Conservation (phyloP, 2,329 filamentous ascomycete genomes). For the Xylariomycetidae sp. region DNA sequence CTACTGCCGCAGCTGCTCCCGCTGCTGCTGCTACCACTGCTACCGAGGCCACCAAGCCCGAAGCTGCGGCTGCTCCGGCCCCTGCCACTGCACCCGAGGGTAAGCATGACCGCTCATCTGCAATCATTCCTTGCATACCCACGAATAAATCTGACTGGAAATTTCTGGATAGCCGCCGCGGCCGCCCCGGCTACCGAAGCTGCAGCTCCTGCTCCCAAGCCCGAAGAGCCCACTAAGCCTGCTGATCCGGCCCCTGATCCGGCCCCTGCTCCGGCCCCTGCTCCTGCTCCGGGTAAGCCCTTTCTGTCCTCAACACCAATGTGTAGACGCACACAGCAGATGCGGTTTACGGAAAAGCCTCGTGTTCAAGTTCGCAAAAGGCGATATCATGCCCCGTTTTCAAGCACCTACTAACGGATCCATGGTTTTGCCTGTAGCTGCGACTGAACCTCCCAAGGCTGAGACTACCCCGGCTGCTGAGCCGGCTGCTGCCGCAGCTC, state of each 20-base stretch:
- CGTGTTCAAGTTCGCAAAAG: too few relatives aligned
- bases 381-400: too few relatives aligned
- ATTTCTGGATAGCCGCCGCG: conserved; percentile 9
- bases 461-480: background rate
- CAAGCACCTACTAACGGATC: too few relatives aligned
- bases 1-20: conserved; percentile 19
- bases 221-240: background rate
- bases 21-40: conserved; percentile 15
- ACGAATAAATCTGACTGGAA: too few relatives aligned
- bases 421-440: background rate
- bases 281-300: too few relatives aligned
- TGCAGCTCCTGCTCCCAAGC: conserved; percentile 6
- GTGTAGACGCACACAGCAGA: too few relatives aligned
- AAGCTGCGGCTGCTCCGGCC: conserved; percentile 10
- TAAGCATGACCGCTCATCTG: too few relatives aligned
- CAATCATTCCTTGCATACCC: too few relatives aligned
- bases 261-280: too few relatives aligned
- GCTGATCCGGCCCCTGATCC: conserved; percentile 1
- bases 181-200: conserved; percentile 8
- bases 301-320: too few relatives aligned
- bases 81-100: conserved; percentile 8
- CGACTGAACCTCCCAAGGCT: background rate
- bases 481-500: background rate
- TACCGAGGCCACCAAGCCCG: conserved; percentile 17
- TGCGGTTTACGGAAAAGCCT: too few relatives aligned